Evolutionary conservation across 1,284 basidiomycete species (phyloP).

Genomic region (Malassezia psittaci): DNA sequence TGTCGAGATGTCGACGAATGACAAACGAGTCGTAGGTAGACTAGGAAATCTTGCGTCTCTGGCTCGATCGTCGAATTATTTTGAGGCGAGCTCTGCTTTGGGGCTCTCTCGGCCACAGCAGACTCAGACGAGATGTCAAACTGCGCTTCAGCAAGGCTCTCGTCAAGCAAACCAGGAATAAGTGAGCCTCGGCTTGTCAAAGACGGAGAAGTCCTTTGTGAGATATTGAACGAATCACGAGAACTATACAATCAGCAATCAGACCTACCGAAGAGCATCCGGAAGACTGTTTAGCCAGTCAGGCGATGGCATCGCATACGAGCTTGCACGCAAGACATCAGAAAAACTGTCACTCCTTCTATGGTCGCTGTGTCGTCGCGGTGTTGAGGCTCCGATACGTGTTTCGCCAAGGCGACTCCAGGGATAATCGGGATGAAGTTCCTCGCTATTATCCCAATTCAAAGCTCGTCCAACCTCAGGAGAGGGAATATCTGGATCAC

Average conservation of each 20-base stretch:
- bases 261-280: background rate
- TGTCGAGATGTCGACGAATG: background rate
- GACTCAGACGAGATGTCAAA: background rate
- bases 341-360: conserved; percentile 7
- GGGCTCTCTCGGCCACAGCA: background rate
- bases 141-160: background rate
- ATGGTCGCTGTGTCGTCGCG: background rate
- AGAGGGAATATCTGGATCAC: background rate
- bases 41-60: conserved; percentile 11
- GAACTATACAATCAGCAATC: no score
- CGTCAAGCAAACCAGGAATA: background rate
- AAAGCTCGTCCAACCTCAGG: conserved; percentile 8
- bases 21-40: conserved; percentile 10
- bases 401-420: conserved; percentile 6
- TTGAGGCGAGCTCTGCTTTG: background rate
- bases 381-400: background rate
- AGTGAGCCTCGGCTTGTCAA: background rate
- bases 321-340: conserved; percentile 1
- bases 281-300: background rate
- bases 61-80: background rate
- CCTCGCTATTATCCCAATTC: background rate
- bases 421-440: background rate
- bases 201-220: background rate
- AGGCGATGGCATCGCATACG: conserved; percentile 2
- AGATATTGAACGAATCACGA: no score